A percentile compares a stretch with the other conserved stretches of the same genome.
phyloP scores from a whole-genome alignment of 805 yeast species.

The Schwanniomyces occidentalis region DNA sequence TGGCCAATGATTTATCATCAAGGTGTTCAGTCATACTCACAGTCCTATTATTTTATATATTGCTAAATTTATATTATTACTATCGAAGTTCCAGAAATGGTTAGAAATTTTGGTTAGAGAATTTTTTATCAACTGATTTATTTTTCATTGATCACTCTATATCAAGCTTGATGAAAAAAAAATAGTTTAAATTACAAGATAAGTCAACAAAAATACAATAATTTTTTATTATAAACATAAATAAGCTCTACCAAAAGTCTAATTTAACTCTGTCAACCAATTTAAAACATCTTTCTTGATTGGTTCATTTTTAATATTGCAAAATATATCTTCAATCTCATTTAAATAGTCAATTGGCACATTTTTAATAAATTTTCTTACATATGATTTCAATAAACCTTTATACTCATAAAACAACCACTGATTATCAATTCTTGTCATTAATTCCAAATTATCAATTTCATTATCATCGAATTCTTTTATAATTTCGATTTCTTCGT shows the following conservation, averaged over 20 bases:
- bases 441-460: slow-evolving; percentile 19
- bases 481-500: slow-evolving; percentile 22
- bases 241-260: neutral
- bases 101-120: too few relatives aligned
- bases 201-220: neutral
- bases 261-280: slow-evolving; percentile 19
- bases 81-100: too few relatives aligned
- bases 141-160: too few relatives aligned
- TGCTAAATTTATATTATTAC: too few relatives aligned
- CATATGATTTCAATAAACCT: slow-evolving; percentile 41
- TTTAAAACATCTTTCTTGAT: slow-evolving; percentile 20
- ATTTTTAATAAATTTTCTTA: slow-evolving; percentile 28
- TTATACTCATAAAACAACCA: slow-evolving; percentile 45
- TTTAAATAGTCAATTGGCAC: slow-evolving; percentile 12
- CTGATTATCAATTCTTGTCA: slow-evolving; percentile 31
- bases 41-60: too few relatives aligned
- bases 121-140: too few relatives aligned
- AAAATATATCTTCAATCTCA: slow-evolving; percentile 17
- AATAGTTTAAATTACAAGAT: too few relatives aligned
- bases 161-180: too few relatives aligned
- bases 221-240: neutral
- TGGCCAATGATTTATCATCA: slow-evolving; percentile 37
- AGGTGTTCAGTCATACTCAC: slow-evolving; percentile 4
- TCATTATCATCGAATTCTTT: slow-evolving; percentile 29
- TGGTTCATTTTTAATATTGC: slow-evolving; percentile 19